These are phyloP conservation scores for Cladophialophora carrionii DNA, from an alignment of 2,329 filamentous ascomycete species.

Conservation along the genomic window DNA sequence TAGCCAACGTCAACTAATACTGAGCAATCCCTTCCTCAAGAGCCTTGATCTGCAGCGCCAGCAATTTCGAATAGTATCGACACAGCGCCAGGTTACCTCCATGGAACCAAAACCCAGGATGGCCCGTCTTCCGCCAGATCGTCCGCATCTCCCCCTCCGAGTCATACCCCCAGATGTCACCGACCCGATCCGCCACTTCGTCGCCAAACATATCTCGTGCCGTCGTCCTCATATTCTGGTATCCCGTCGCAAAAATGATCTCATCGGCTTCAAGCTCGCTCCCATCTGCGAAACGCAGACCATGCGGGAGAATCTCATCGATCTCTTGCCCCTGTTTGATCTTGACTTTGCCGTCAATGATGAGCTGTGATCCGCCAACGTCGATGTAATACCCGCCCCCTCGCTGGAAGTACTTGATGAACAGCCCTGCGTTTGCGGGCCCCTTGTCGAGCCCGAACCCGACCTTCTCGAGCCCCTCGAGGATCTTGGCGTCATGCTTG, in stretches of 20 bases:
- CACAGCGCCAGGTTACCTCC: conserved; percentile 67
- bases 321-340: conserved; percentile 67
- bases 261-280: conserved; percentile 64
- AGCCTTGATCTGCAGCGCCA: conserved; percentile 58
- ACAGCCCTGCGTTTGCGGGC: conserved; percentile 60
- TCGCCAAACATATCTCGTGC: conserved; percentile 66
- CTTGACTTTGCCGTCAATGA: conserved; percentile 66
- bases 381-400: conserved; percentile 74
- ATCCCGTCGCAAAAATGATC: conserved; percentile 62
- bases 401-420: conserved; percentile 66
- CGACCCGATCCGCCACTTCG: conserved; percentile 61
- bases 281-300: conserved; percentile 60
- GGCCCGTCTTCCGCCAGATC: conserved; percentile 65
- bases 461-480: conserved; percentile 55
- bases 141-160: conserved; percentile 58
- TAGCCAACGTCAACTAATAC: conserved; percentile 5
- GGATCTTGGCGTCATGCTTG: conserved; percentile 27
- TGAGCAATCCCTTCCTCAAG: conserved; percentile 22
- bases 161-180: conserved; percentile 66
- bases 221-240: conserved; percentile 69
- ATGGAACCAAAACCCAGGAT: conserved; percentile 70
- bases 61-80: conserved; percentile 61
- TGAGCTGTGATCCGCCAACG: conserved; percentile 65
- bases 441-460: conserved; percentile 66
- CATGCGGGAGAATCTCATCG: conserved; percentile 54